These are phyloP conservation scores for Malassezia globosa DNA, from an alignment of 1,284 basidiomycete genomes.

Conservation along the genomic window DNA sequence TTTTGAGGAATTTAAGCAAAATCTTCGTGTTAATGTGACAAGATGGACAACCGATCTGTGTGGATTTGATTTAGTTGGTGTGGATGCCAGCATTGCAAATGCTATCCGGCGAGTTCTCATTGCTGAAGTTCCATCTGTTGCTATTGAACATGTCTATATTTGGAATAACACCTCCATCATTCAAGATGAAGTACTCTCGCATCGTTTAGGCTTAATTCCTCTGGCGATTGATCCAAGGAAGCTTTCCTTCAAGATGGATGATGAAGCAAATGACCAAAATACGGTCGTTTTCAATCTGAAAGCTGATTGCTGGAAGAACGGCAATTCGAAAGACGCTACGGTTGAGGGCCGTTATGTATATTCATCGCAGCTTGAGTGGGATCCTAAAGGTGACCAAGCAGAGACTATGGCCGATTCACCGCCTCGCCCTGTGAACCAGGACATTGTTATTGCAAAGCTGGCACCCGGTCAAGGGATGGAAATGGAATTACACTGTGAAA, in stretches of 20 bases:
- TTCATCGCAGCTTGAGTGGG: constrained; percentile 69
- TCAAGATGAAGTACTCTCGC: constrained; percentile 83
- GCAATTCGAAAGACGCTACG: constrained; percentile 46
- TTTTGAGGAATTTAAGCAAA: constrained; percentile 19
- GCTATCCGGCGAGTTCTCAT: constrained; percentile 83
- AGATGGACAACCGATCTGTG: constrained; percentile 49
- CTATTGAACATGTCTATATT: constrained; percentile 84
- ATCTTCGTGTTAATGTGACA: constrained; percentile 30
- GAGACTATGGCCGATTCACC: constrained; percentile 49
- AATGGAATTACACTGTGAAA: constrained; percentile 81
- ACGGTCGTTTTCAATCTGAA: constrained; percentile 79
- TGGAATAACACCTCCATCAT: constrained; percentile 94
- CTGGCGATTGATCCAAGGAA: constrained; percentile 69
- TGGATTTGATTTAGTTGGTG: constrained; percentile 89
- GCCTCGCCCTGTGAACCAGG: constrained; percentile 64
- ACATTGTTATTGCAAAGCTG: constrained; percentile 88
- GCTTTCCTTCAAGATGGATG: constrained; percentile 49
- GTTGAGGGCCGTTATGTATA: constrained; percentile 55
- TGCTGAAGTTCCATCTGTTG: constrained; percentile 72
- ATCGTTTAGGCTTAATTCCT: constrained; percentile 80
- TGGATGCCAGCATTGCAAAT: constrained; percentile 92
- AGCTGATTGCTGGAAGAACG: constrained; percentile 55
- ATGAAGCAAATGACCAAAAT: constrained; percentile 67
- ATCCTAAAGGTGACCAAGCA: constrained; percentile 73
- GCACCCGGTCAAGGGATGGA: constrained; percentile 74